Evolutionary conservation across 805 yeast genomes (phyloP), one percentile per base, ranked within the genome.

Genomic region (Candida caryicola): DNA sequence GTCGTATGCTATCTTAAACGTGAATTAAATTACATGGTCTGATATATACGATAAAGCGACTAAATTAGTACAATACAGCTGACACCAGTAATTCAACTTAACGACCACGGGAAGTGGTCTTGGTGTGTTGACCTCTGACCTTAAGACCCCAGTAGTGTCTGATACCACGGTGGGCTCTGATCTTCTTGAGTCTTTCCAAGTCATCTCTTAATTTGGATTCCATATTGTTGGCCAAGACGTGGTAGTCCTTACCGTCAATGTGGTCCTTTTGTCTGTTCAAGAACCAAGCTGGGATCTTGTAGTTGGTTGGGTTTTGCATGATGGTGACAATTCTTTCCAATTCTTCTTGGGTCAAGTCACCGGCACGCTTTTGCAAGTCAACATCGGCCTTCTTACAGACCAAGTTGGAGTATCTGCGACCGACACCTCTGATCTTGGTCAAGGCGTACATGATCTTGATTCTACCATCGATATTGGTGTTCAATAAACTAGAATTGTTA

Each of bases 81-180:
- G 18, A 39, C 36, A 33, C 39, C 41, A 36, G 48, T 40, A 55
- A 45, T 36, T 39, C 34, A 40, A 39, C 43, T 60, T 62, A 68
- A 62, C 69, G 72, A 60, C 95, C 90, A 81, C 99, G 89, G 74
- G 97, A 95, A 65, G 99, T 93, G 73, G 99, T 91, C 86, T 93
- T 93, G 84, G 99, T 93, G 82, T 93, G 99, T 82, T 93, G 99
- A 80, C 99, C 99, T 84, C 99, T 89, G 76, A 95, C 99, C 82
- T 93, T 93, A 74, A 93, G 81, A 74, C 97, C 97, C 98, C 97
- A 93, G 91, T 83, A 90, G 82, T 93, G 99, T 85, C 99, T 89
- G 76, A 93, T 85, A 91, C 99, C 99, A 79, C 98, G 83, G 93
- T 93, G 99, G 69, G 98, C 80, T 84, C 99, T 95, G 85, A 95